phyloP scores from a whole-genome alignment of 148 eudicot genomes.

The Salicornia ramosissima region DNA sequence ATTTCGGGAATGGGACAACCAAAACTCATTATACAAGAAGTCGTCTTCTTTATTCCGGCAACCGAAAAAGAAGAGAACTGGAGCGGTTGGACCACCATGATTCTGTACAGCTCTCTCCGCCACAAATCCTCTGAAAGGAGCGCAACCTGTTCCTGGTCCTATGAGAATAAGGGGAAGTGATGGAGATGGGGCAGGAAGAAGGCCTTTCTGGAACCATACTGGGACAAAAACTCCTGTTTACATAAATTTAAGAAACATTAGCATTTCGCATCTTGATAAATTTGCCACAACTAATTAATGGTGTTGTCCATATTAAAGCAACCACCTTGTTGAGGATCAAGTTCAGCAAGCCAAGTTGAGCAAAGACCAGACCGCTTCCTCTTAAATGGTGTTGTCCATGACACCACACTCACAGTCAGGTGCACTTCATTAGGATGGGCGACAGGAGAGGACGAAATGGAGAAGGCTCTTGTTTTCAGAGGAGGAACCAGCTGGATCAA shows the following conservation, averaged over 20 bases:
- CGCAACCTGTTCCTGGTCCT: slow-evolving; percentile 96
- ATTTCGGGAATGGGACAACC: slow-evolving; percentile 53
- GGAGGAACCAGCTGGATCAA: slow-evolving; percentile 84
- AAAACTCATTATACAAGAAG: slow-evolving; percentile 70
- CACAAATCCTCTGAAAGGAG: slow-evolving; percentile 84
- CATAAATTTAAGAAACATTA: slow-evolving; percentile 2
- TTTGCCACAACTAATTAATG: background rate
- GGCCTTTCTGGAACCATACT: slow-evolving; percentile 80
- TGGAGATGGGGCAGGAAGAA: slow-evolving; percentile 74
- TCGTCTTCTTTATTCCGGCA: slow-evolving; percentile 67
- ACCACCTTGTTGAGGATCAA: slow-evolving; percentile 58
- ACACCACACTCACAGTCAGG: slow-evolving; percentile 67
- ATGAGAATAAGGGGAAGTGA: slow-evolving; percentile 86
- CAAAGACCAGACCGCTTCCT: slow-evolving; percentile 79
- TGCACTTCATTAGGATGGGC: slow-evolving; percentile 84
- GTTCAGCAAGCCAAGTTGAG: slow-evolving; percentile 79
- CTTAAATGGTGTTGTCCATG: slow-evolving; percentile 83
- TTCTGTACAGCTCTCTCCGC: slow-evolving; percentile 65
- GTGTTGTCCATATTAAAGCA: background rate
- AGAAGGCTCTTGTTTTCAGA: slow-evolving; percentile 74
- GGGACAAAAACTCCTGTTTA: slow-evolving; percentile 56
- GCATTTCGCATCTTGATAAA: slow-evolving; percentile 1
- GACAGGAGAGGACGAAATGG: slow-evolving; percentile 74
- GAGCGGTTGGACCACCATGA: slow-evolving; percentile 49
- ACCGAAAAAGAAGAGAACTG: slow-evolving; percentile 81